Conservation (phyloP, 345 rosid species). For the Geranium brycei region DNA sequence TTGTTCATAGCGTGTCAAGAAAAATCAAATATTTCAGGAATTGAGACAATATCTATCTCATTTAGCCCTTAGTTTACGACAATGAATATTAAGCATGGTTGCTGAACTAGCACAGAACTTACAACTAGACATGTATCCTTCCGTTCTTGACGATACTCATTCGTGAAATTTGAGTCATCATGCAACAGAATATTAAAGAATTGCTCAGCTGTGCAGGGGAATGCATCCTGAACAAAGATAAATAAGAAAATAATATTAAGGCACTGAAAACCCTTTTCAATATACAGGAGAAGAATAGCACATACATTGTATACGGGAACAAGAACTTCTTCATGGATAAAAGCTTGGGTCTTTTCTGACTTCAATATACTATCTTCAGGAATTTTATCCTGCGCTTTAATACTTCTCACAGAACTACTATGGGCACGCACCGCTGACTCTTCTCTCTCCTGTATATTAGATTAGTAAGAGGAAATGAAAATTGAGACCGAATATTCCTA, state of each 20-base stretch:
- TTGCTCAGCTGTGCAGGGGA: conserved; percentile 69
- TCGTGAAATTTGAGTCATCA: conserved; percentile 55
- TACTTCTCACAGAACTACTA: conserved; percentile 70
- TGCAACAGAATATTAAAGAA: conserved; percentile 44
- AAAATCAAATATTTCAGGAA: no score
- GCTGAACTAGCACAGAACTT: conserved; percentile 17
- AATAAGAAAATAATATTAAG: conserved; percentile 9
- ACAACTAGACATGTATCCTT: conserved; percentile 74
- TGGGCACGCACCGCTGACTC: conserved; percentile 86
- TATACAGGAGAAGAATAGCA: conserved; percentile 7
- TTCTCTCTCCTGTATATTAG: conserved; percentile 52
- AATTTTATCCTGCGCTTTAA: conserved; percentile 25
- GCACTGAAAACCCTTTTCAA: conserved; percentile 3
- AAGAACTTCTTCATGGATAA: conserved; percentile 80
- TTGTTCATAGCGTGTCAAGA: no score
- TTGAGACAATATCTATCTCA: no score
- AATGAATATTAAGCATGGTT: no score
- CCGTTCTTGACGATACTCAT: conserved; percentile 53
- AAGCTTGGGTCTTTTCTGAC: conserved; percentile 49
- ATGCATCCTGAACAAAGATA: conserved; percentile 39
- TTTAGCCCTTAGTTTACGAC: no score
- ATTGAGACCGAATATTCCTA: background rate
- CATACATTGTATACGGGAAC: conserved; percentile 55
- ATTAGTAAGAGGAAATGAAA: conserved; percentile 9
- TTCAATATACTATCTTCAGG: conserved; percentile 39